Evolutionary conservation across 352 stramenopile genomes (phyloP), one percentile per base, ranked within the genome.

Genomic region (Pythium guiyangense): DNA sequence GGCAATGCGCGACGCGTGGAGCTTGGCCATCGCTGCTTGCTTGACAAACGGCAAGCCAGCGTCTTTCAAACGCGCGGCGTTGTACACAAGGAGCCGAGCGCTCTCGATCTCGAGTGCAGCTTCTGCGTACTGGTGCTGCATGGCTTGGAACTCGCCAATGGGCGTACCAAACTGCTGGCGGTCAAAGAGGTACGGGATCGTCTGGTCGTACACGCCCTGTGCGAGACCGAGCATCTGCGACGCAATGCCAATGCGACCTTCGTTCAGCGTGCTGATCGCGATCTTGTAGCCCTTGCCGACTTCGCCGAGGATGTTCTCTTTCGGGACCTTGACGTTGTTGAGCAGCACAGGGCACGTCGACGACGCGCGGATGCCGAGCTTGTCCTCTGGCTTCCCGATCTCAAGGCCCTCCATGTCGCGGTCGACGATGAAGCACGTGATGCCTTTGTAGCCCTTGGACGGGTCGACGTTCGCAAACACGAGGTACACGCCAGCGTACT

Each of bases 381-480:
- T 99, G 63, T 98, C 92, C 70, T 99, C 97, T 0, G 93, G 86
- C 50, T 92, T 94, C 22, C 96, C 96, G 31, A 98, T 92, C 64
- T 91, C 81, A 31, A 99, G 71, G 25, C 95, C 92, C 54, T 97
- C 87, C 18, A 79, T 84, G 29, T 94, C 89, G 26, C 94, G 85
- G 71, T 98, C 94, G 5, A 99, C 94, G 65, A 99, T 96, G 69
- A 99, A 99, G 54, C 92, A 98, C 59, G 96, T 99, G 61, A 99
- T 99, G 42, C 96, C 96, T 73, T 97, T 98, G 85, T 99, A 98
- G 11, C 94, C 94, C 66, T 92, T 79, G 3, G 84, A 90, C 48
- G 71, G 79, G 70, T 98, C 87, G 10, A 85, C 84, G 63, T 97
- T 99, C 12, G 96, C 96, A 75, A 99, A 98, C 15, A 99, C 93